Base-by-base conservation (phyloP, 371 early-diverging fungal genomes). In the Rhizopus arrhizus region DNA sequence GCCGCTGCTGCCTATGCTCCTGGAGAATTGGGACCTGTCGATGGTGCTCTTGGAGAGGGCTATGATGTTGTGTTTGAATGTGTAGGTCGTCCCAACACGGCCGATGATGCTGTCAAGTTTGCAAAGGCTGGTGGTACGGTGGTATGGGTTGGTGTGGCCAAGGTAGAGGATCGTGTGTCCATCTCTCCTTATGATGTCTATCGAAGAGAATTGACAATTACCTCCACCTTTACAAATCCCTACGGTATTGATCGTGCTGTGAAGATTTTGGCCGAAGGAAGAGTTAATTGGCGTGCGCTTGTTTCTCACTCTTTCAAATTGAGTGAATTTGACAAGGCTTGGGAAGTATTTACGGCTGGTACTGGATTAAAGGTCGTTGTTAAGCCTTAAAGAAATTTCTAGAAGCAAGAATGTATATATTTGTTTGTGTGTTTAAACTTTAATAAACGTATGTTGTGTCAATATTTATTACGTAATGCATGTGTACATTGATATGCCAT, bases 1-100 rank as follows among this genome's bases (percentile, higher is more conserved):
- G 77, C 77, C 22, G 43, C 68, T 13, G 65, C 70, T 2, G 73
- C 57, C 7, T 58, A 60, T 34, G 63, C 74, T 15, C 73, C 76
- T 28, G 69, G 68, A 6, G 74, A 63, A 5, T 60, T 75, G 34
- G 52, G 66, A 32, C 66, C 72, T 47, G 81, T 75, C 9, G 72
- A 77, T 32, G 77, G 78, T 13, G 56, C 66, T 22, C 57, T 66
- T 41, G 84, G 81, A 41, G 66, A 71, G 29, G 81, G 81, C 2
- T 84, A 66, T 47, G 84, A 84, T 63, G 81, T 82, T 5, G 81
- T 84, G 2, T 84, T 79, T 59, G 84, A 84, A 63, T 84, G 84
- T 54, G 84, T 82, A 2, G 84, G 84, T 29, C 71, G 77, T 7
- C 60, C 82, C 8, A 65, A 79, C 10, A 82, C 84, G 1, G 75